Evolutionary conservation across 1,284 basidiomycete genomes (phyloP), one percentile per base, ranked within the genome.

Genomic region (Ustilago xerochloae): DNA sequence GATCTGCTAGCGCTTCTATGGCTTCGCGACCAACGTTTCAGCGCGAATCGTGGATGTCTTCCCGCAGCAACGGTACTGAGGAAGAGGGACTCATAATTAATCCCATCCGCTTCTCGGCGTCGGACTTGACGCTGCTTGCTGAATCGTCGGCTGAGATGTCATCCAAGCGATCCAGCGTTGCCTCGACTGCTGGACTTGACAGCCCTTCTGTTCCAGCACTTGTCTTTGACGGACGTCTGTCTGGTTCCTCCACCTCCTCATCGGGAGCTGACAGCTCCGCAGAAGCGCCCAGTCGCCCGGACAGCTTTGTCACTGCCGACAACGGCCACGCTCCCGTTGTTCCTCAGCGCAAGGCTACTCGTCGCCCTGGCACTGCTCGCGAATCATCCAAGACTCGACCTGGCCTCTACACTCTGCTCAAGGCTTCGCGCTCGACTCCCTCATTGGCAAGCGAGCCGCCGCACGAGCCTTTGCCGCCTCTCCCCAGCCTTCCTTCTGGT

Each of bases 21-120:
- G 26, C 50, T 15, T 61, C 53, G 15, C 39, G 41, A 18, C 18
- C 58, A 20, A 58, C 36, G 3, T 66, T 61, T 30, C 48, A 61
- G 35, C 52, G 63, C 24, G 63, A 66, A 30, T 66, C 63, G 36
- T 66, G 63, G 63, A 66, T 66, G 63, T 52, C 48, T 18, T 47
- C 58, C 8, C 29, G 41, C 48, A 48, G 51, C 39, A 22, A 61
- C 18, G n/a, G n/a, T n/a, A n/a, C n/a, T n/a, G 38, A 39, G 15
- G 63, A 61, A 7, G 58, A 56, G 20, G 36, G 47, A 33, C 52
- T 32, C 43, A 26, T 30, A 6, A 35, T 48, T 18, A 51, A 46
- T 4, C 48, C 63, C 8, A 66, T 66, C 22, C 63, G 63, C 39
- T 66, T 66, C 43, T 66, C 63, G 20, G 63, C 63, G 3, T 66